Percentiles rank a stretch among this genome's conserved stretches.
Evolutionary conservation across 169 alveolate species (phyloP).

Genomic region (Plasmodium ovale): DNA sequence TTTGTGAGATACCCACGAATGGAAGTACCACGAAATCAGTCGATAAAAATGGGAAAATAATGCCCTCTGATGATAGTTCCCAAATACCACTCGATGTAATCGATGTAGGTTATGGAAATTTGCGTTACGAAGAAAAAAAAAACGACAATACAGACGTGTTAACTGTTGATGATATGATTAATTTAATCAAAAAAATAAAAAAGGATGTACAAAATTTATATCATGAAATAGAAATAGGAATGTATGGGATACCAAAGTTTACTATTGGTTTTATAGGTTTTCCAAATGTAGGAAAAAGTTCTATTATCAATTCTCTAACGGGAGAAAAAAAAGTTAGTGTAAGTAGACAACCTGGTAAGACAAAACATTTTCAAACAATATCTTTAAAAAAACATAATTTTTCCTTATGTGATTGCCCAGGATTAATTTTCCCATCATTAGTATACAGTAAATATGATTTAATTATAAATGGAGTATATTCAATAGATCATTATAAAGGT

Average conservation of each 20-base stretch:
- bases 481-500: slow-evolving; percentile 96
- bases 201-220: slow-evolving; percentile 25
- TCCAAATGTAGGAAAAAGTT: slow-evolving; percentile 99
- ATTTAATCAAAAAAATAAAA: slow-evolving; percentile 74
- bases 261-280: slow-evolving; percentile 98
- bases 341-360: slow-evolving; percentile 98
- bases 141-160: slow-evolving; percentile 72
- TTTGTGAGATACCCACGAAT: no score
- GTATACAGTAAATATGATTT: slow-evolving; percentile 96
- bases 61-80: background rate
- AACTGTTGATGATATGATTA: slow-evolving; percentile 78
- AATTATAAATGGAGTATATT: slow-evolving; percentile 96
- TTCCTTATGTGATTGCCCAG: slow-evolving; percentile 97
- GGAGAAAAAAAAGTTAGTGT: slow-evolving; percentile 95
- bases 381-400: slow-evolving; percentile 84
- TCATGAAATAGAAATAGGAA: slow-evolving; percentile 62
- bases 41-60: slow-evolving; percentile 8
- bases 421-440: slow-evolving; percentile 97
- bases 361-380: slow-evolving; percentile 97
- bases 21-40: background rate
- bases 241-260: slow-evolving; percentile 70
- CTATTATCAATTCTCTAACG: slow-evolving; percentile 97
- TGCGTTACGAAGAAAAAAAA: slow-evolving; percentile 62
- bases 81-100: background rate
- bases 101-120: slow-evolving; percentile 63